A percentile compares a stretch with the other conserved stretches of the same genome.
Evolutionary conservation across 1,139 yeast genomes (phyloP).

Genomic region (Debaryomyces nepalensis): DNA sequence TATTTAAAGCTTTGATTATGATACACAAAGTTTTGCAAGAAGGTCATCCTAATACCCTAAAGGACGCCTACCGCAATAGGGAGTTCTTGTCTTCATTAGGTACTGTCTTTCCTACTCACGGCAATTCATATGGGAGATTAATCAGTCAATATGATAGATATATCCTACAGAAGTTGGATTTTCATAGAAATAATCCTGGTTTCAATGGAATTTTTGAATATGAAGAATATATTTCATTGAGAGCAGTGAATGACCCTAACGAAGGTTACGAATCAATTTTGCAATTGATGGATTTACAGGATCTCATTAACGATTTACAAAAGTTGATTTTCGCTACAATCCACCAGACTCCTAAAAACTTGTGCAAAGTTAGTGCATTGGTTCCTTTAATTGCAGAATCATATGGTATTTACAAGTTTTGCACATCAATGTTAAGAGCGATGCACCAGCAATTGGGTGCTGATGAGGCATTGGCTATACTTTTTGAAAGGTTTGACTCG

Average conservation of each 20-base stretch:
- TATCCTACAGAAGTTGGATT: slow-evolving; percentile 72
- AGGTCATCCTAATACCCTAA: slow-evolving; percentile 86
- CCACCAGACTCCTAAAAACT: slow-evolving; percentile 65
- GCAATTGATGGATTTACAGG: slow-evolving; percentile 87
- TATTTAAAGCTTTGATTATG: slow-evolving; percentile 86
- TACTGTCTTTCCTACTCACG: slow-evolving; percentile 45
- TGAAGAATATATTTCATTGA: slow-evolving; percentile 87
- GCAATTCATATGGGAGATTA: slow-evolving; percentile 68
- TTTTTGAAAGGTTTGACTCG: slow-evolving; percentile 72
- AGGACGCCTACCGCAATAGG: slow-evolving; percentile 78
- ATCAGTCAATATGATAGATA: slow-evolving; percentile 78
- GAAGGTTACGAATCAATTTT: slow-evolving; percentile 92
- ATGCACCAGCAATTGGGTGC: slow-evolving; percentile 78
- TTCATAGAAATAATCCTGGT: slow-evolving; percentile 84
- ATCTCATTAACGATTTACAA: slow-evolving; percentile 79
- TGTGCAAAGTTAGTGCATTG: slow-evolving; percentile 84
- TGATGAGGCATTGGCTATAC: slow-evolving; percentile 76
- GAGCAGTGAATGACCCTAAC: slow-evolving; percentile 90
- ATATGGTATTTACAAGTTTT: slow-evolving; percentile 88
- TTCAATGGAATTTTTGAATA: slow-evolving; percentile 96
- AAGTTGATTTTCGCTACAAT: slow-evolving; percentile 77
- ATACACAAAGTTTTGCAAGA: slow-evolving; percentile 95
- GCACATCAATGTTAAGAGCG: slow-evolving; percentile 90
- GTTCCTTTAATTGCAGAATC: slow-evolving; percentile 94
- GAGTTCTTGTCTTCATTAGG: slow-evolving; percentile 49